Base-by-base conservation (phyloP, 495 filamentous ascomycete species). In the Echria macrotheca region DNA sequence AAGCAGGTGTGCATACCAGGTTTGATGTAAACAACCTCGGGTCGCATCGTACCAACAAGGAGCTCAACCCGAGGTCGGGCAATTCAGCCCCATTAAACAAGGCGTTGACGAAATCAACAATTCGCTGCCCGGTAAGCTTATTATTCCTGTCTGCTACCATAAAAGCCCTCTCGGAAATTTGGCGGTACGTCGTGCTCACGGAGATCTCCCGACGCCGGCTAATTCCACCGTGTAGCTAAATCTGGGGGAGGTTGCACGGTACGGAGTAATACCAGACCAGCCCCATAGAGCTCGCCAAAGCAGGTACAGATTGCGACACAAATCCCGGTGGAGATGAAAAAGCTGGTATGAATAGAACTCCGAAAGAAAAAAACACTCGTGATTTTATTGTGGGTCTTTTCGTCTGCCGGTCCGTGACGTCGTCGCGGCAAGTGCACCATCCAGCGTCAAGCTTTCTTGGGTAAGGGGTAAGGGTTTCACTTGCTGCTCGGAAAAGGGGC, bases 121-220 rank as follows among this genome's bases (percentile, higher is more conserved):
- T n/a, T n/a, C n/a, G n/a, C n/a, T n/a, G n/a, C n/a, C 38, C 38
- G 38, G 38, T 41, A 41, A 41, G 38, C 38, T 41, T 15, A 41
- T 18, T 17, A 6, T 40, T 18, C 5, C 5, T 19, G 37, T n/a
- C n/a, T n/a, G n/a, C n/a, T n/a, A n/a, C n/a, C n/a, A n/a, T n/a
- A n/a, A n/a, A n/a, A n/a, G n/a, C n/a, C n/a, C n/a, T n/a, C n/a
- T n/a, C 38, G 38, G 38, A 41, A 11, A 41, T 41, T 41, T 41
- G 18, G 8, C 21, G 22, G 14, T 41, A 25, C 11, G 38, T 14
- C 35, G 17, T 14, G 38, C 22, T 15, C 6, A 21, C 15, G 38
- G 6, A 7, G 38, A 41, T 41, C 38, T 41, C 38, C 38, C 38
- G 38, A n/a, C 38, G 38, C 18, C 38, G 22, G n/a, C n/a, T n/a